Base-by-base conservation (phyloP, 106 monocot genomes). In the Acorus gramineus region DNA sequence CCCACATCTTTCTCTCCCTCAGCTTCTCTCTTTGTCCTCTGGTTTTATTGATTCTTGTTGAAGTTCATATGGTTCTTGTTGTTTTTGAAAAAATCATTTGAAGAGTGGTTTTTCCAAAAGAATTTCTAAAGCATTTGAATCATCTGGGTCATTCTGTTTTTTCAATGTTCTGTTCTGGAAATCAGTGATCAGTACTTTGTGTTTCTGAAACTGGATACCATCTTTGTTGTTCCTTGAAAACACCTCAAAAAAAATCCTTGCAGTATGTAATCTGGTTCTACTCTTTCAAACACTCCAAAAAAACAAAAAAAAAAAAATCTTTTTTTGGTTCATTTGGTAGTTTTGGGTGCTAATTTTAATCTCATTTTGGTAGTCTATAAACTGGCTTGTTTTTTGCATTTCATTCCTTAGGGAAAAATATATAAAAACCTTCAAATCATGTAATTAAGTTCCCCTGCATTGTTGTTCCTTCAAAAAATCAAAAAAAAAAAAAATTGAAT, bases 341-440 rank as follows among this genome's bases (percentile, higher is more conserved):
- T 59, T 47, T 12, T 43, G 52, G 3, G 5, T 47, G 11, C 10
- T 7, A 11, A 11, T 51, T 42, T 3, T 48, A 28, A 28, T 28
- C 28, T 46, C 42, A 6, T 49, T 44, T 3, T 52, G 42, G 5
- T 65, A 52, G 59, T 11, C 62, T 6, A 13, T 59, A 59, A 60
- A 28, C 79, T 86, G 86, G 86, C 57, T 72, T 62, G 13, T 56
- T 7, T 66, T 4, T 52, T 52, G 5, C 42, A 59, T 7, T 6
- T n/a, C 43, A 65, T 74, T 80, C 85, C 78, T 87, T 92, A 80
- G 73, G 75, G 66, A 65, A 50, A 82, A 68, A 46, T 77, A 73
- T 76, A 88, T 73, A 93, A 93, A 93, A 93, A 52, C 63, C 66
- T 62, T 47, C 68, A 13, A 11, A 92, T 65, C 63, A 92, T 92